Evolutionary conservation across 441 rosid genomes (phyloP), one percentile per base, ranked within the genome.

Genomic region (Populus hybrid): DNA sequence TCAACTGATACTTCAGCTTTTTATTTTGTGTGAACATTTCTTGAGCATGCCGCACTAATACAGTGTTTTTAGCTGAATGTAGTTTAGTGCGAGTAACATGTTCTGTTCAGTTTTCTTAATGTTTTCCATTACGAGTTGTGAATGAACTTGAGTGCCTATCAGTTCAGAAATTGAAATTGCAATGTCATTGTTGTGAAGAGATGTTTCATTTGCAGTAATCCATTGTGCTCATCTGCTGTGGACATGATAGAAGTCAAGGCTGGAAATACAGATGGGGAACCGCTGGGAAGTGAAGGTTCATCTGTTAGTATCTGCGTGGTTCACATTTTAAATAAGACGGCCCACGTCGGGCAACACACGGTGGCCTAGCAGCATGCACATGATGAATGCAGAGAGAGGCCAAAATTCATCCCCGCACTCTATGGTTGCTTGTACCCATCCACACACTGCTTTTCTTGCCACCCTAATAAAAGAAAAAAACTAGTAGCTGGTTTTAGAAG

Each of bases 221-320:
- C 67, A 32, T 40, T 28, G 30, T 30, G 18, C 4, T 16, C 2
- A 46, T 71, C 73, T 61, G 16, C 23, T 26, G 79, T 84, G 84
- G 82, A 71, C 74, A 57, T 53, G 32, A 80, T 67, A 34, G 84
- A 82, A 71, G 32, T 14, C 3, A 74, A 79, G 77, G 12, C 50
- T 88, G 2, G 63, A 71, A 81, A 10, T 74, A 30, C 74, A 1
- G 68, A 50, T 32, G 21, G 16, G 32, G 59, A 23, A 38, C 46
- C 73, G 2, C 21, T 8, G 0, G 82, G 40, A 61, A 72, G 81
- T 30, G 80, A 78, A 30, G 74, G 9, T 69, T 76, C 90, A 8
- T 79, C 64, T 8, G 77, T 94, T 0, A 85, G 77, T 69, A 83
- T 94, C 26, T 24, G n/a, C n/a, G n/a, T n/a, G n/a, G n/a, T n/a